Evolutionary conservation across 768 basidiomycete species (phyloP), one percentile per base, ranked within the genome.

Genomic region (Termitomyces sp.): DNA sequence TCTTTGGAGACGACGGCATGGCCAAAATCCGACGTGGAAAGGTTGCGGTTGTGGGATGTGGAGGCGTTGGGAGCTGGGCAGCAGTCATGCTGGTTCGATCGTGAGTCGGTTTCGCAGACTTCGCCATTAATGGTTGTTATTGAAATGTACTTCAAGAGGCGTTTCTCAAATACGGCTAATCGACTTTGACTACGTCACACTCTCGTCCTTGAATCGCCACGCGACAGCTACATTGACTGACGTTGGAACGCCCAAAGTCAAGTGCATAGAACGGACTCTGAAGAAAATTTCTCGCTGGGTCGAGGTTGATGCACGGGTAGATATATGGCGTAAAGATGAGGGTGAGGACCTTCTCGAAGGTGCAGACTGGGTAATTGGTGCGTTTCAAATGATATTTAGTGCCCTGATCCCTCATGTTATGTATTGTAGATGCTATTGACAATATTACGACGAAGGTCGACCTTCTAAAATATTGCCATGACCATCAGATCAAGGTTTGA

Each of bases 371-470:
- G 96, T 98, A 22, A 84, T 99, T 65, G 92, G 91, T 91, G 62
- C 59, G 84, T 67, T 20, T n/a, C 7, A 7, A 38, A 53, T 4
- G 57, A 36, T 46, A 0, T 48, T 51, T 33, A 48, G 12, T 32
- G 24, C 57, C 11, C 13, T 38, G 2, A 58, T 38, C 56, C 59
- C 46, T 69, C 61, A 58, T 45, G 35, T n/a, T 53, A 32, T 18
- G 33, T 35, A n/a, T 44, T 57, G 6, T 67, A 86, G 96, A 99
- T 73, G 95, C 95, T 6, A 99, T 98, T 61, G 96, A 98, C 75
- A 98, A 99, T 70, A 96, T 98, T 63, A 84, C 91, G 51, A 96
- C 96, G 0, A 98, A 99, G 72, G 94, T 97, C 12, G 96, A 98
- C 68, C 79, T 98, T 48, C 82, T 99, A 8, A 87, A 91, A 60